phyloP scores from a whole-genome alignment of 2,329 filamentous ascomycete genomes.

The Iodosphaeria phyllophila region DNA sequence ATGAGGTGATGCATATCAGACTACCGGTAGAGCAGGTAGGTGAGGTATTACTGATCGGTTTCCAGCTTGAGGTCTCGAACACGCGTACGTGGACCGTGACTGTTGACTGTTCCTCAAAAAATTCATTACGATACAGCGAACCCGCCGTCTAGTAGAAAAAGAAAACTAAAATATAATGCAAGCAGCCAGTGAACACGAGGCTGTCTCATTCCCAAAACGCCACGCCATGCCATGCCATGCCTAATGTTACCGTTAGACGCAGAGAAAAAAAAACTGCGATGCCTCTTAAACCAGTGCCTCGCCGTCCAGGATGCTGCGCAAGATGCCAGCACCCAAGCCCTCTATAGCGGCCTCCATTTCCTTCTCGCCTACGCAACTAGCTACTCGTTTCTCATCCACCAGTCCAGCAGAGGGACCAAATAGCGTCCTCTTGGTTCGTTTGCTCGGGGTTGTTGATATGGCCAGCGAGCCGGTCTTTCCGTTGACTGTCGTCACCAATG shows the following conservation, averaged over 20 bases:
- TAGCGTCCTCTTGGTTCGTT: constrained; percentile 39
- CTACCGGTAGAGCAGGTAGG: too few relatives aligned
- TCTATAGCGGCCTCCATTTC: constrained; percentile 58
- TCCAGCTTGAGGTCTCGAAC: too few relatives aligned
- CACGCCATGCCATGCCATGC: constrained; percentile 6
- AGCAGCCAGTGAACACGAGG: too few relatives aligned
- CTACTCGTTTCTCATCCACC: constrained; percentile 58
- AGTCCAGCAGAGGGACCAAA: constrained; percentile 25
- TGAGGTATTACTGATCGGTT: too few relatives aligned
- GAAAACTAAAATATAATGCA: too few relatives aligned
- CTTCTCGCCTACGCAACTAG: constrained; percentile 61
- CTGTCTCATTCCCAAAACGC: constrained; percentile 6
- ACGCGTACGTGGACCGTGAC: too few relatives aligned
- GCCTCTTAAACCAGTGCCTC: constrained; percentile 33
- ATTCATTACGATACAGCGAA: too few relatives aligned
- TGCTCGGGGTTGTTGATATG: constrained; percentile 49
- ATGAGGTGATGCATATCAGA: too few relatives aligned
- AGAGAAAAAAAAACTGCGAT: constrained; percentile 1
- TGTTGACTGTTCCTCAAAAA: too few relatives aligned
- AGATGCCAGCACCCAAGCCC: constrained; percentile 38
- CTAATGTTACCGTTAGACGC: constrained; percentile 1
- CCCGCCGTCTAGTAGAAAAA: too few relatives aligned
- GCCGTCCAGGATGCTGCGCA: constrained; percentile 42
- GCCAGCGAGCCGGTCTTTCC: constrained; percentile 51
- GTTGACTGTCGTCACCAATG: constrained; percentile 53